A percentile compares a stretch with the other conserved stretches of the same genome.
Evolutionary conservation across 2,329 filamentous ascomycete species (phyloP).

Genomic region (Aspergillus tanneri): DNA sequence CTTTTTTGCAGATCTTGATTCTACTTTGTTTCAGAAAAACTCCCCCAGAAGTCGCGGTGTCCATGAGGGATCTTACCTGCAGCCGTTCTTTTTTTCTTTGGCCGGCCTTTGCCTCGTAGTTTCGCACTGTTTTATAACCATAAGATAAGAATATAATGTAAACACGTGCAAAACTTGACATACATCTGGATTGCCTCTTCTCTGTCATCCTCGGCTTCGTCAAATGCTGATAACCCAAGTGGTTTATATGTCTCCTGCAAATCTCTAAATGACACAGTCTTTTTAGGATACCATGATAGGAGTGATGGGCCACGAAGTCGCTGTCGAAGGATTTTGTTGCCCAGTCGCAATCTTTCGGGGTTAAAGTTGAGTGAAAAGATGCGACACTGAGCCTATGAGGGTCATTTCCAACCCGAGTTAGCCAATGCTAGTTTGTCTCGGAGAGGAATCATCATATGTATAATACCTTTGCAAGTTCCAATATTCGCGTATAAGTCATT

Average conservation of each 20-base stretch:
- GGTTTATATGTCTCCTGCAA: constrained; percentile 66
- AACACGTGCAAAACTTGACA: constrained; percentile 31
- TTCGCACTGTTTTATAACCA: constrained; percentile 65
- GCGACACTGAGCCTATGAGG: constrained; percentile 75
- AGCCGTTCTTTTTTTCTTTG: constrained; percentile 78
- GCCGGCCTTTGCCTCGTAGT: constrained; percentile 78
- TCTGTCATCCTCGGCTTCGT: constrained; percentile 79
- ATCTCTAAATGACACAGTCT: constrained; percentile 68
- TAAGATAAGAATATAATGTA: constrained; percentile 1
- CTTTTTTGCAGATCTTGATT: constrained; percentile 29
- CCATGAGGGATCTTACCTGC: constrained; percentile 34
- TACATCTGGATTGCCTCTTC: constrained; percentile 62
- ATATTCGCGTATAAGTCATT: constrained; percentile 38
- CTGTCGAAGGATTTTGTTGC: constrained; percentile 90
- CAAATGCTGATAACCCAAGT: constrained; percentile 64
- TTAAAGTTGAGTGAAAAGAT: constrained; percentile 93
- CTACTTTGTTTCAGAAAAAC: constrained; percentile 13
- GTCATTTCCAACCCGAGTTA: not conserved
- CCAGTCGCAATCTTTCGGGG: constrained; percentile 74
- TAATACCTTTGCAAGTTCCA: constrained; percentile 75
- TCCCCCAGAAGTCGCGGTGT: not conserved
- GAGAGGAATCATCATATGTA: too few relatives aligned
- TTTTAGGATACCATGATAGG: constrained; percentile 84
- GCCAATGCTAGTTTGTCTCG: not conserved
- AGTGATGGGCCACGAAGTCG: constrained; percentile 79